phyloP scores from a whole-genome alignment of 2,329 filamentous ascomycete genomes.

The Cordyceps javanica region DNA sequence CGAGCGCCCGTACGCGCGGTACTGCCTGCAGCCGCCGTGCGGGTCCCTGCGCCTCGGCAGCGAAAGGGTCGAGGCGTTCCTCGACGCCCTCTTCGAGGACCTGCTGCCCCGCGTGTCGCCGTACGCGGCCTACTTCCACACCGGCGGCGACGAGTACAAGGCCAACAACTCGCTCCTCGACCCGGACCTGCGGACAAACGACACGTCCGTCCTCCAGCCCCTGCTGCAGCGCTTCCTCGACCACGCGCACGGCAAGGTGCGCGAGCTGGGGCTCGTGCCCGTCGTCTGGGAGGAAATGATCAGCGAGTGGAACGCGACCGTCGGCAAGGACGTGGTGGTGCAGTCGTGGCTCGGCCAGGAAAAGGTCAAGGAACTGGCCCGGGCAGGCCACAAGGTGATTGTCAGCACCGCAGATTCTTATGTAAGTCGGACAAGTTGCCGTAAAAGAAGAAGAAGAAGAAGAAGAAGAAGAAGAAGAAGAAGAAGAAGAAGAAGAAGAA shows the following conservation, averaged over 20 bases:
- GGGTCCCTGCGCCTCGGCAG: conserved; percentile 73
- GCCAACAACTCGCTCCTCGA: conserved; percentile 68
- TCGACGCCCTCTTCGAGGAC: conserved; percentile 68
- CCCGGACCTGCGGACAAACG: conserved; percentile 62
- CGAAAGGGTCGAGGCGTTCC: conserved; percentile 60
- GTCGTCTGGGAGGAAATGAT: conserved; percentile 89
- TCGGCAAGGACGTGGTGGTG: conserved; percentile 65
- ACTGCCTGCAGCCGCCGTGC: conserved; percentile 58
- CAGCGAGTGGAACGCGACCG: conserved; percentile 67
- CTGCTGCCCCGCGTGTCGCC: conserved; percentile 64
- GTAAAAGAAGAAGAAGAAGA: not conserved
- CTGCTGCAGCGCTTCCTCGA: conserved; percentile 74
- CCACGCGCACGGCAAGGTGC: conserved; percentile 59
- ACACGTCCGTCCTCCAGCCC: conserved; percentile 59
- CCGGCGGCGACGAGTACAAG: conserved; percentile 84
- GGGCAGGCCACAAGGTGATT: conserved; percentile 62
- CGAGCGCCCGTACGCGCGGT: conserved; percentile 49
- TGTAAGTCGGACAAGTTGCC: conserved; percentile 39
- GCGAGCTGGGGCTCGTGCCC: conserved; percentile 59
- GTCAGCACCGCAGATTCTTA: conserved; percentile 73
- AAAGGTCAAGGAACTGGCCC: conserved; percentile 54
- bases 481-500: not conserved
- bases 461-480: not conserved
- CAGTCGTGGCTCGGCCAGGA: conserved; percentile 69
- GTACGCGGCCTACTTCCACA: conserved; percentile 73